Evolutionary conservation across 306 rosid genomes (phyloP).

Genomic region (Rosa chinensis): DNA sequence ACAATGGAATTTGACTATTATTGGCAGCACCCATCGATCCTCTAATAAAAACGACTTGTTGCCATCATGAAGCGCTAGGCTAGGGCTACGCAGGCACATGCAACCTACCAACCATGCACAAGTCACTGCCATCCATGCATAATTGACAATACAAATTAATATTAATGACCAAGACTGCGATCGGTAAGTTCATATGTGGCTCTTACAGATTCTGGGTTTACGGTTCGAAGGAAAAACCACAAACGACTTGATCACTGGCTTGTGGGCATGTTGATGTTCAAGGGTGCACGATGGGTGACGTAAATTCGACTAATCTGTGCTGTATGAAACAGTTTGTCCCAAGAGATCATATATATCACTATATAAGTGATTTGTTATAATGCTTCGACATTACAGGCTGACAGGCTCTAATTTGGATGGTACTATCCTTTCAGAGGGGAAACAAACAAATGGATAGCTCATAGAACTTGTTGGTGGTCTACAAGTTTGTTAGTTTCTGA

Average conservation of each 20-base stretch:
- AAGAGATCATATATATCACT: neutral
- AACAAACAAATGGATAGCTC: neutral
- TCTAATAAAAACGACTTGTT: conserved; percentile 17
- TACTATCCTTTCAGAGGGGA: neutral
- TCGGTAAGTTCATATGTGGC: conserved; percentile 23
- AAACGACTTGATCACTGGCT: conserved; percentile 37
- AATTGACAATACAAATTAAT: neutral
- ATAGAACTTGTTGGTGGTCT: neutral
- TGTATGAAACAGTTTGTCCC: conserved; percentile 15
- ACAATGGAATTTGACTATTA: neutral
- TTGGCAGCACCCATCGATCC: neutral
- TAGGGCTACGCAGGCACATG: conserved; percentile 33
- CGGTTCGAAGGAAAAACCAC: conserved; percentile 28
- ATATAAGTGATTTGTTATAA: neutral
- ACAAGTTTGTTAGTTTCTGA: neutral
- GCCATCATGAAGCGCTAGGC: conserved; percentile 4
- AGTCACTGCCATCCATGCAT: conserved; percentile 29
- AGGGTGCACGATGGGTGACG: conserved; percentile 57
- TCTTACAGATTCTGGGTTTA: conserved; percentile 21
- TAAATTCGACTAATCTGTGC: conserved; percentile 15
- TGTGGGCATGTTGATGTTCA: conserved; percentile 27
- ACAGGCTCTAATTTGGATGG: neutral
- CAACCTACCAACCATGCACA: conserved; percentile 61
- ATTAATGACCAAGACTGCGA: conserved; percentile 4
- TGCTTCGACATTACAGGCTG: neutral